Evolutionary conservation across 768 basidiomycete species (phyloP), one percentile per base, ranked within the genome.

Genomic region (Termitomyces sp.): DNA sequence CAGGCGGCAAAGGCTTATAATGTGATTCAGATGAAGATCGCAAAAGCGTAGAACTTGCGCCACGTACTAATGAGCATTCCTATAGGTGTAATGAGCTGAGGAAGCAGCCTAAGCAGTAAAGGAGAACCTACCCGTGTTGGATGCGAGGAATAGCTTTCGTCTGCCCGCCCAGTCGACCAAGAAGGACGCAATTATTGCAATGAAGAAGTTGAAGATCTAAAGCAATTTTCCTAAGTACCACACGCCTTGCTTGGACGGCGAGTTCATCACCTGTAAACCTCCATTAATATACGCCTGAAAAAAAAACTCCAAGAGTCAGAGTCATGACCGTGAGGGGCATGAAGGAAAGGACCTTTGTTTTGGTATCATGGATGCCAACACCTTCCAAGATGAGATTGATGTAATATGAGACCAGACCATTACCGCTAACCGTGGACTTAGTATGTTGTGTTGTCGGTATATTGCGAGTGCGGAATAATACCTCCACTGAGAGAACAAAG

Each of bases 401-500:
- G 68, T 91, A 92, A 71, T 88, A 90, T 1, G 87, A 87, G 1
- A 90, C 83, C 36, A 90, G 74, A 16, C 88, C 89, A 57, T 89
- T 89, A 1, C 87, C 87, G 55, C 86, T 85, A 58, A 38, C 33
- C 13, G 45, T 38, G 18, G 32, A 12, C 1, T 50, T 36, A 63
- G 49, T 52, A 60, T 61, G 51, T 42, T 12, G 39, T 39, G 13
- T 28, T 33, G 35, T 24, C 32, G 58, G 22, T 58, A 28, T 12
- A 56, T n/a, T 32, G 13, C 9, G 32, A 22, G 28, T 46, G 28
- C 59, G 2, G 24, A 28, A 2, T 57, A 76, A 46, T 57, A 85
- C 84, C 84, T 86, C 90, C 89, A 91, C 63, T 92, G 91, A 0
- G 87, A 87, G 71, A 89, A 91, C 24, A 89, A 67, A 6, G 85